These are phyloP conservation scores for Acer saccharum DNA, from an alignment of 345 rosid genomes.

Conservation along the genomic window DNA sequence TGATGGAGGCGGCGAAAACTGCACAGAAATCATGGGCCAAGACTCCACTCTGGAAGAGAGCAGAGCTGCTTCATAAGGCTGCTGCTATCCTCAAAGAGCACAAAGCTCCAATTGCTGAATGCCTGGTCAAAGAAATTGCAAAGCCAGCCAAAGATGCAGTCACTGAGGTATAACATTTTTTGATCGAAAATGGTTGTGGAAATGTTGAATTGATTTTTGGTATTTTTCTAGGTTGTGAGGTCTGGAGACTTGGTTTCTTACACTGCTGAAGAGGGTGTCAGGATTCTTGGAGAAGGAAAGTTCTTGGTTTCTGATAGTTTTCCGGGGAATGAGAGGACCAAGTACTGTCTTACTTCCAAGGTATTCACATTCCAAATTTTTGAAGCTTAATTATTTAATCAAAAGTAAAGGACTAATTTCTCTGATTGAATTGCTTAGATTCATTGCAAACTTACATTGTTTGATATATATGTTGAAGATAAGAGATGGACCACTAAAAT, in stretches of 20 bases:
- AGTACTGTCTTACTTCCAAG: slow-evolving; percentile 97
- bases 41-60: slow-evolving; percentile 98
- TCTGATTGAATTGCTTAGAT: background rate
- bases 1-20: slow-evolving; percentile 75
- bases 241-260: slow-evolving; percentile 96
- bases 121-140: slow-evolving; percentile 94
- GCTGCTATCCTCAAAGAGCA: slow-evolving; percentile 89
- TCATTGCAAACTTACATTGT: background rate
- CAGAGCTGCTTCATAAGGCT: slow-evolving; percentile 96
- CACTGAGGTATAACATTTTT: slow-evolving; percentile 56
- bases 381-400: too few relatives aligned
- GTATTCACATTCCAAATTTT: slow-evolving; percentile 25
- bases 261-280: slow-evolving; percentile 94
- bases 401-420: background rate
- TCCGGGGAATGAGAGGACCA: slow-evolving; percentile 96
- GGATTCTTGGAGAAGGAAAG: slow-evolving; percentile 93
- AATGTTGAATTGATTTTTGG: background rate
- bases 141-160: slow-evolving; percentile 97
- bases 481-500: slow-evolving; percentile 4
- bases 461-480: background rate
- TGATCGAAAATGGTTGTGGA: background rate
- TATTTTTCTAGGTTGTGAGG: slow-evolving; percentile 70
- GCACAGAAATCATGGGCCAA: slow-evolving; percentile 95
- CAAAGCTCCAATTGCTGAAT: slow-evolving; percentile 84
- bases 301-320: slow-evolving; percentile 94